Conservation (phyloP, 2,329 filamentous ascomycete genomes). For the Coniochaeta sp. region DNA sequence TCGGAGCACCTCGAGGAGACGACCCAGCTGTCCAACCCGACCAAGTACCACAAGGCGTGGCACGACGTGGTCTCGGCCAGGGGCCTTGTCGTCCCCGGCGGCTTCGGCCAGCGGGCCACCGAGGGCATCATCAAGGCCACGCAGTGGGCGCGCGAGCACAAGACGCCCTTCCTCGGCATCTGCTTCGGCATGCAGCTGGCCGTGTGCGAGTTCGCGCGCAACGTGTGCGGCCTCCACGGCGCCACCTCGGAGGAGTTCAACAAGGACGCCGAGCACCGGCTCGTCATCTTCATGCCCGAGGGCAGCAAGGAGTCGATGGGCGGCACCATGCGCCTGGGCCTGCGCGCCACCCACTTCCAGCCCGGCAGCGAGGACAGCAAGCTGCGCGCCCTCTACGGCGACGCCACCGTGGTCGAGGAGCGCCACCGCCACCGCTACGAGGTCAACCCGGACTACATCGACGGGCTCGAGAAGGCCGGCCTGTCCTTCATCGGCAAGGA, state of each 20-base stretch:
- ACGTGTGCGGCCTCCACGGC: slow-evolving; percentile 56
- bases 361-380: slow-evolving; percentile 60
- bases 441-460: slow-evolving; percentile 66
- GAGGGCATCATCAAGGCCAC: slow-evolving; percentile 86
- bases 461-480: slow-evolving; percentile 52
- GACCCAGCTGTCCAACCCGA: slow-evolving; percentile 53
- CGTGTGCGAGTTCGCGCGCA: slow-evolving; percentile 79
- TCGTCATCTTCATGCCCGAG: slow-evolving; percentile 1
- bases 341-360: slow-evolving; percentile 64
- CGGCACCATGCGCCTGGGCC: slow-evolving; percentile 71
- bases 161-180: slow-evolving; percentile 78
- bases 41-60: slow-evolving; percentile 81
- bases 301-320: slow-evolving; percentile 51
- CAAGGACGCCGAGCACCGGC: slow-evolving; percentile 29
- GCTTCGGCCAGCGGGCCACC: slow-evolving; percentile 74
- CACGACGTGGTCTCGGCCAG: slow-evolving; percentile 63
- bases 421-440: slow-evolving; percentile 76
- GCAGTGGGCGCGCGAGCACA: slow-evolving; percentile 79
- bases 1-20: slow-evolving; percentile 72
- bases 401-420: slow-evolving; percentile 45
- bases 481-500: slow-evolving; percentile 71
- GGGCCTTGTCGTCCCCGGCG: slow-evolving; percentile 59
- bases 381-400: slow-evolving; percentile 60
- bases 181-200: slow-evolving; percentile 91
- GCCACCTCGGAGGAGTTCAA: slow-evolving; percentile 51